Evolutionary conservation across 2,329 filamentous ascomycete species (phyloP), one percentile per base, ranked within the genome.

Genomic region (Aphanoascus verrucosus): DNA sequence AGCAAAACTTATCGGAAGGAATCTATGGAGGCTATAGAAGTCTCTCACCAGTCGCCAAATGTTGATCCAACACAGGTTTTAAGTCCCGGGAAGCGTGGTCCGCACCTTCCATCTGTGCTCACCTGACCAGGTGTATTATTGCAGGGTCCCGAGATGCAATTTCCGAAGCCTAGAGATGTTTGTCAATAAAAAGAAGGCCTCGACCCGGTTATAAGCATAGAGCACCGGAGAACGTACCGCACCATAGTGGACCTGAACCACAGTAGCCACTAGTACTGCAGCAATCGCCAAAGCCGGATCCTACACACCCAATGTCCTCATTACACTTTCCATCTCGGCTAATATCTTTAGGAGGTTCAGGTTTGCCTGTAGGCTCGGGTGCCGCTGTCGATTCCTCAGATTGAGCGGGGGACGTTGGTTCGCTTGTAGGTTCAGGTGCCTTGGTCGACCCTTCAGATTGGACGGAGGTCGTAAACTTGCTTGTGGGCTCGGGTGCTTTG

Each of bases 201-300:
- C 14, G 5, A 32, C 5, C 37, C 11, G 11, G 6, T 17, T 2
- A 23, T 17, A 2, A 32, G 1, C 42, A 7, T 23, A 7, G 7
- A 37, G 7, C 4, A 19, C 8, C 12, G 5, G 11, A 42, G n/a
- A 8, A 55, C 57, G 7, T 55, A 59, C 57, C 56, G 44, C 57
- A 59, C 56, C 56, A 59, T n/a, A 47, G 14, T 17, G 52, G 45
- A 11, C 57, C 57, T 15, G 49, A 56, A 3, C 57, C 57, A 40
- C 57, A 59, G 38, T 48, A 57, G 7, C 57, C 57, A 14, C 41
- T 58, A 14, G 38, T 53, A 49, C 57, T 59, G 17, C 57, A 59
- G 15, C 57, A 59, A 23, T 55, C 43, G 34, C 57, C 57, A 41
- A 55, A 59, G 19, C 45, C 45, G 12, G 57, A 56, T n/a, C 57